Percentiles rank a stretch among this genome's conserved stretches.
These are phyloP conservation scores for Ascoidea tarda DNA, from an alignment of 805 yeast genomes.

Conservation along the genomic window DNA sequence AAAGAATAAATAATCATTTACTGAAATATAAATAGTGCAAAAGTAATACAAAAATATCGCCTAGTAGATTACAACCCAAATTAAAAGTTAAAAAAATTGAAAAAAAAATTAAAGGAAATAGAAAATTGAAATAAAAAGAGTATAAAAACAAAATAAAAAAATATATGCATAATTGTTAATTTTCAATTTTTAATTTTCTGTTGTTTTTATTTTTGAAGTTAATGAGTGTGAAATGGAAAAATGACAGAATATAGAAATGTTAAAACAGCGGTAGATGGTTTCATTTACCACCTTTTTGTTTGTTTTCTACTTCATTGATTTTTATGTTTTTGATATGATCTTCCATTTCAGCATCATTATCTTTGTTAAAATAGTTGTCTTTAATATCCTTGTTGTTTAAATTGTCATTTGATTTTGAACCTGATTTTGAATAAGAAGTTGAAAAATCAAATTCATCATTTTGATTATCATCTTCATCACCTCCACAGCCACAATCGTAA, in stretches of 20 bases:
- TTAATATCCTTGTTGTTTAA: neutral
- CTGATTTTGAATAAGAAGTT: conserved; percentile 1
- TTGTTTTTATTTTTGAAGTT: neutral
- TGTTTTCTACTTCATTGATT: conserved; percentile 29
- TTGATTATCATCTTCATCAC: conserved; percentile 39
- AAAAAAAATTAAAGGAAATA: neutral
- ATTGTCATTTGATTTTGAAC: neutral
- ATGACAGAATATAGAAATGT: conserved; percentile 1
- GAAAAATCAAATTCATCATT: conserved; percentile 24
- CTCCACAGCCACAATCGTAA: conserved; percentile 94
- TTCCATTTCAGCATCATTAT: conserved; percentile 13
- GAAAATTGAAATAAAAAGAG: neutral
- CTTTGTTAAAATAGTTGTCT: neutral
- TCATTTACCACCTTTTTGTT: conserved; percentile 28
- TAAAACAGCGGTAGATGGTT: neutral
- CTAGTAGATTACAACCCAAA: too few species aligned
- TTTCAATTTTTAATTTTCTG: too few species aligned
- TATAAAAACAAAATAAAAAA: neutral
- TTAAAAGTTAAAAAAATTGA: neutral
- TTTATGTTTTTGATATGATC: conserved; percentile 31
- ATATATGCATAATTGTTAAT: neutral
- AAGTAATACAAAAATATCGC: too few species aligned
- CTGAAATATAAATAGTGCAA: too few species aligned
- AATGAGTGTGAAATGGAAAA: neutral
- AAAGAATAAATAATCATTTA: too few species aligned